These are phyloP conservation scores for Zygosaccharomyces bisporus DNA, from an alignment of 805 yeast species.

Conservation along the genomic window DNA sequence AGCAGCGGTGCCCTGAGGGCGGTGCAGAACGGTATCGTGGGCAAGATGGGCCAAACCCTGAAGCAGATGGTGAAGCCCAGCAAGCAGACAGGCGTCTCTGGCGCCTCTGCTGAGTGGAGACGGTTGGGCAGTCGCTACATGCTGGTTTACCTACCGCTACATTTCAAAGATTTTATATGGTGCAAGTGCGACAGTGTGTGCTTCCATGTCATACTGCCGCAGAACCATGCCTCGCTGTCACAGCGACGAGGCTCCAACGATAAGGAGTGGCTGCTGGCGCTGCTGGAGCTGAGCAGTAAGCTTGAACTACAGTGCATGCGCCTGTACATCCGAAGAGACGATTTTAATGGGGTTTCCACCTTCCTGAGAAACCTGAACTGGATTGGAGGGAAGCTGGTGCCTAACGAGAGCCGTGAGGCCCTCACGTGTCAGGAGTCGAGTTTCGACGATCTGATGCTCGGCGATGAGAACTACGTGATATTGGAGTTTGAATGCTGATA, in stretches of 20 bases:
- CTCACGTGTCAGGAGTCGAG: constrained; percentile 1
- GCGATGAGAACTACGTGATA: constrained; percentile 31
- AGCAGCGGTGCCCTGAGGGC: constrained; percentile 7
- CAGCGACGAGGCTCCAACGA: constrained; percentile 15
- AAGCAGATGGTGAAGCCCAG: constrained; percentile 11
- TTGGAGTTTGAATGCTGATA: constrained; percentile 32
- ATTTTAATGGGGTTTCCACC: constrained; percentile 19
- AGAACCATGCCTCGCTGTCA: constrained; percentile 6
- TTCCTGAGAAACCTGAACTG: constrained; percentile 32
- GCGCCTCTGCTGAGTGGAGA: constrained; percentile 21
- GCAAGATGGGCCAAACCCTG: constrained; percentile 7
- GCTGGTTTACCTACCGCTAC: constrained; percentile 26
- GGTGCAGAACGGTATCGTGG: constrained; percentile 16
- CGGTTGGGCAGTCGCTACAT: constrained; percentile 25
- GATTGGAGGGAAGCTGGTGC: constrained; percentile 33
- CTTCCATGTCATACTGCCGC: constrained; percentile 25
- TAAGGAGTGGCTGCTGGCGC: constrained; percentile 29
- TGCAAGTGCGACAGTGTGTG: constrained; percentile 21
- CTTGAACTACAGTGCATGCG: constrained; percentile 20
- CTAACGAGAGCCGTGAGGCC: constrained; percentile 25
- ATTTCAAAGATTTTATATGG: constrained; percentile 26
- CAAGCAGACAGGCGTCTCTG: constrained; percentile 7
- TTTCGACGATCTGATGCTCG: constrained; percentile 18
- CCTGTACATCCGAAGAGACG: constrained; percentile 25
- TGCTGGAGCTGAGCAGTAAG: constrained; percentile 28